These are phyloP conservation scores for Hymenoscyphus albidus DNA, from an alignment of 2,329 filamentous ascomycete genomes.

Conservation along the genomic window DNA sequence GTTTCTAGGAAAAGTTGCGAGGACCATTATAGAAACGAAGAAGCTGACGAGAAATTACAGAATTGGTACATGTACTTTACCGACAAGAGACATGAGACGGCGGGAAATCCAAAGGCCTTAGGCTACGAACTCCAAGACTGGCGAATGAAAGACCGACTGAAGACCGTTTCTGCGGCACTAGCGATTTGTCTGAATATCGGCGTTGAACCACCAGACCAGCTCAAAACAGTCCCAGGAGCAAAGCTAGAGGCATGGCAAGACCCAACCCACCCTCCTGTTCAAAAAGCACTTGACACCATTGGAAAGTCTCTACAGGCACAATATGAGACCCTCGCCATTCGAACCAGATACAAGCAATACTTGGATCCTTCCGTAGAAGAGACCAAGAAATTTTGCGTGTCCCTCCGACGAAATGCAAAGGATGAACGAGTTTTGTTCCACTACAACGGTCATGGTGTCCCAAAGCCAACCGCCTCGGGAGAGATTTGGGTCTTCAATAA, in stretches of 20 bases:
- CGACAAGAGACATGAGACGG: slow-evolving; percentile 94
- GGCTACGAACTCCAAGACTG: slow-evolving; percentile 76
- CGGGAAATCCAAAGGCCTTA: slow-evolving; percentile 74
- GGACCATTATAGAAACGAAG: neutral
- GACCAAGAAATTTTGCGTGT: slow-evolving; percentile 93
- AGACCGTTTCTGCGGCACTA: slow-evolving; percentile 92
- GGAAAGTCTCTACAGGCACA: slow-evolving; percentile 94
- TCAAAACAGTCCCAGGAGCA: slow-evolving; percentile 90
- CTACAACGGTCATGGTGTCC: slow-evolving; percentile 97
- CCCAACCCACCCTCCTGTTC: slow-evolving; percentile 72
- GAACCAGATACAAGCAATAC: slow-evolving; percentile 97
- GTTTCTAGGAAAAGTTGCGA: neutral
- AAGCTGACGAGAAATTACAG: slow-evolving; percentile 44
- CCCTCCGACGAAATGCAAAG: slow-evolving; percentile 85
- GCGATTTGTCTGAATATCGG: slow-evolving; percentile 96
- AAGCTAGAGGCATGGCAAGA: slow-evolving; percentile 97
- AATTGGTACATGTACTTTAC: slow-evolving; percentile 99
- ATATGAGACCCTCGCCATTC: slow-evolving; percentile 90
- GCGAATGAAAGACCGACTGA: slow-evolving; percentile 94
- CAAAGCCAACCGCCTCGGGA: slow-evolving; percentile 88
- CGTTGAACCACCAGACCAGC: slow-evolving; percentile 93
- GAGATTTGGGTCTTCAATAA: slow-evolving; percentile 99
- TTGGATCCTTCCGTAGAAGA: slow-evolving; percentile 95
- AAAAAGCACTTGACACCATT: slow-evolving; percentile 88
- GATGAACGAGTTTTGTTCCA: slow-evolving; percentile 96